Percentiles rank a stretch among this genome's conserved stretches.
Evolutionary conservation across 805 yeast genomes (phyloP).

Genomic region (Metschnikowia continentalis): DNA sequence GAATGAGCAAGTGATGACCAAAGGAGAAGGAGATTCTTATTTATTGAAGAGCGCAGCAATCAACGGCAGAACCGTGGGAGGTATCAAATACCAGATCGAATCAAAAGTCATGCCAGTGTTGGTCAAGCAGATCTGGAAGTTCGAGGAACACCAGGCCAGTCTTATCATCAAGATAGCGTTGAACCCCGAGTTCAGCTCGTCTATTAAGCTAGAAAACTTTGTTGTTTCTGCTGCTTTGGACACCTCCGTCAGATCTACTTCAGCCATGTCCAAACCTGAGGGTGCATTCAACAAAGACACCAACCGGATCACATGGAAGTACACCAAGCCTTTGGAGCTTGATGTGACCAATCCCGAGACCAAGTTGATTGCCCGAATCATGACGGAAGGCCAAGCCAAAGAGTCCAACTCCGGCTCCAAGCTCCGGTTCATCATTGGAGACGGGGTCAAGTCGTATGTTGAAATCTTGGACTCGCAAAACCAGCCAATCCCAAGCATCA

Average conservation of each 20-base stretch:
- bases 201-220: slow-evolving; percentile 52
- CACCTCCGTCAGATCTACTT: slow-evolving; percentile 55
- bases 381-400: slow-evolving; percentile 66
- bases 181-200: slow-evolving; percentile 41
- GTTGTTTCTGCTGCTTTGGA: slow-evolving; percentile 56
- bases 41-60: slow-evolving; percentile 47
- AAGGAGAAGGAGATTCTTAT: slow-evolving; percentile 31
- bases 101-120: slow-evolving; percentile 55
- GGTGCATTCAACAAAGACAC: slow-evolving; percentile 87
- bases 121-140: slow-evolving; percentile 84
- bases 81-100: slow-evolving; percentile 66
- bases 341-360: slow-evolving; percentile 40
- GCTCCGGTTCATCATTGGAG: slow-evolving; percentile 54
- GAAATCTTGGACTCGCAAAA: slow-evolving; percentile 28
- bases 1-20: slow-evolving; percentile 34
- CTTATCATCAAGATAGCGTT: slow-evolving; percentile 70
- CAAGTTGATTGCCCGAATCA: slow-evolving; percentile 79
- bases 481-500: slow-evolving; percentile 42
- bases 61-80: slow-evolving; percentile 67
- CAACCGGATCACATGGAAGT: slow-evolving; percentile 84
- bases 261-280: slow-evolving; percentile 86
- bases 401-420: slow-evolving; percentile 76
- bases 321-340: slow-evolving; percentile 39
- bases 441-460: slow-evolving; percentile 40
- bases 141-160: slow-evolving; percentile 79